phyloP scores from a whole-genome alignment of 2,329 filamentous ascomycete species.

The Podosphaera leucotricha region DNA sequence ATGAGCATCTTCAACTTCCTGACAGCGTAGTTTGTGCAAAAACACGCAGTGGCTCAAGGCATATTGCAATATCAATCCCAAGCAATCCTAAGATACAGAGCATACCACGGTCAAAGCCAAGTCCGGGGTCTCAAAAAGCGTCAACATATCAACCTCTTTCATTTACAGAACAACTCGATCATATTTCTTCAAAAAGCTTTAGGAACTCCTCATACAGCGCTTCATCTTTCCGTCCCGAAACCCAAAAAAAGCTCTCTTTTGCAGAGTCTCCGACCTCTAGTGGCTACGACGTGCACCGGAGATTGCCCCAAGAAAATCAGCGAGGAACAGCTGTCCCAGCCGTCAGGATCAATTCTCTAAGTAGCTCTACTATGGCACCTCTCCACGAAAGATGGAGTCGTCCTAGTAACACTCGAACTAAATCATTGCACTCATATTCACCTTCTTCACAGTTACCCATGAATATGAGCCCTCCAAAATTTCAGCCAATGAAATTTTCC shows the following conservation, averaged over 20 bases:
- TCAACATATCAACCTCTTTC: not conserved
- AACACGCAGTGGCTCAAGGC: conserved; percentile 28
- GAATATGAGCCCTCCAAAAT: not conserved
- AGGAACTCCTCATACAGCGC: conserved; percentile 4
- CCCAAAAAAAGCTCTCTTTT: not conserved
- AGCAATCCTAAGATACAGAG: conserved; percentile 20
- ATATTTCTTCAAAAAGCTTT: not conserved
- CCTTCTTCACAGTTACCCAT: not conserved
- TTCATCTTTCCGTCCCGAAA: conserved; percentile 16
- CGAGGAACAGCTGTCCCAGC: not conserved
- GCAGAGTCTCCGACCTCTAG: not conserved
- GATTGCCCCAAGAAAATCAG: not conserved
- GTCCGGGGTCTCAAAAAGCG: not conserved
- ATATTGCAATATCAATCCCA: conserved; percentile 38
- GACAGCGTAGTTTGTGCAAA: conserved; percentile 31
- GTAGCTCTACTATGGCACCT: not conserved
- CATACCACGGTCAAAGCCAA: conserved; percentile 14
- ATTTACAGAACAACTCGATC: not conserved
- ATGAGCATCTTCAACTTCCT: conserved; percentile 21
- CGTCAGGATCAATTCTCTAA: not conserved
- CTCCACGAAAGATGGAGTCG: not conserved
- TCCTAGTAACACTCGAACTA: no score
- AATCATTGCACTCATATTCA: not conserved
- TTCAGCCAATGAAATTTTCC: not conserved
- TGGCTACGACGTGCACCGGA: not conserved